Evolutionary conservation across 164 flowering plant species (phyloP), one percentile per base, ranked within the genome.

Genomic region (Cinnamomum micranthum): DNA sequence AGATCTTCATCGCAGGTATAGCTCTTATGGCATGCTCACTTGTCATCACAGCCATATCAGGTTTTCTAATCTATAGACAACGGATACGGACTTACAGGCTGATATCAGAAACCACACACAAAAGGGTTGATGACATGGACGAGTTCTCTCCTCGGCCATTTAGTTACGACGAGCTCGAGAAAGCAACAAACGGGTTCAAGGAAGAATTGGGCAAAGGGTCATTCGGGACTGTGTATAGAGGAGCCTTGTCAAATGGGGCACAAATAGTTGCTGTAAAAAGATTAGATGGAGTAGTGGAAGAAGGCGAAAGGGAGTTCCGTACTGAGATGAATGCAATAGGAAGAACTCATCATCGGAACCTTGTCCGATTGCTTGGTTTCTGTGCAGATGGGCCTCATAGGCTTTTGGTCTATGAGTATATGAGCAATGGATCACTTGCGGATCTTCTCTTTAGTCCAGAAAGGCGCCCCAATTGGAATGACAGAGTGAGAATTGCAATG

Each of bases 371-470:
- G 62, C 73, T 70, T 0, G 78, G 78, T 20, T 76, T 50, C 23
- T 77, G 82, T 22, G 66, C 77, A 7, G 82, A 80, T 35, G 79
- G 77, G 4, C n/a, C 51, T 2, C 72, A 77, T 23, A 70, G 70
- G 64, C 68, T 80, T 69, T 52, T 74, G n/a, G 77, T 77, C 17
- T 80, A 77, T 31, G 80, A 80, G 41, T 77, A 63, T 65, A 80
- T 80, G 82, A 27, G 17, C n/a, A 73, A 76, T 65, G 79, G 74
- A 13, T 76, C 74, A 17, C 47, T 80, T 12, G 79, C 74, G 24
- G 51, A 31, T 2, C 65, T 73, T 51, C 77, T 80, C 63, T 76
- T 80, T 4, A 52, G 19, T 17, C 59, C 59, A 17, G 59, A 62
- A 71, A 70, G 22, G 22, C 23, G 24, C 72, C 79, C 65, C 20